These are phyloP conservation scores for Colletotrichum falcatum DNA, from an alignment of 2,329 filamentous ascomycete genomes.

Conservation along the genomic window DNA sequence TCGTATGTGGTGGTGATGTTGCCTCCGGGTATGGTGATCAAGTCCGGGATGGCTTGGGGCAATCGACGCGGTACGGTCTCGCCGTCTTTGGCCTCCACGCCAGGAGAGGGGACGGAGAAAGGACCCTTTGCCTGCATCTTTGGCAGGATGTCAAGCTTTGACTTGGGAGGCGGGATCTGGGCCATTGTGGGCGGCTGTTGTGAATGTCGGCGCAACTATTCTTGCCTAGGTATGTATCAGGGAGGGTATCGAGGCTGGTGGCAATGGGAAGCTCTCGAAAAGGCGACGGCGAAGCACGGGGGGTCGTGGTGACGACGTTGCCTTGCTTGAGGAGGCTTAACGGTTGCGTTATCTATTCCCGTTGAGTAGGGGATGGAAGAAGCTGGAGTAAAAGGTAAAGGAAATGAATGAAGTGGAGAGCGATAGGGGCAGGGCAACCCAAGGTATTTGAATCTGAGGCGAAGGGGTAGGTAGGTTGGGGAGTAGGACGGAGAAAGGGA, in stretches of 20 bases:
- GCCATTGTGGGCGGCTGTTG: slow-evolving; percentile 26
- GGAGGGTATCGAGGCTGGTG: not conserved
- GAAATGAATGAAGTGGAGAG: slow-evolving; percentile 1
- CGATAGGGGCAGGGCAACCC: slow-evolving; percentile 13
- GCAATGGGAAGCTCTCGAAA: slow-evolving; percentile 6
- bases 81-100: slow-evolving; percentile 72
- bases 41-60: slow-evolving; percentile 69
- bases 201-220: not conserved
- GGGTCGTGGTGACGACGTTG: slow-evolving; percentile 11
- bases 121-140: slow-evolving; percentile 70
- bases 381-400: not conserved
- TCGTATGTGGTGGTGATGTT: slow-evolving; percentile 81
- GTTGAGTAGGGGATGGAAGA: not conserved
- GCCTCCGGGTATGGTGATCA: slow-evolving; percentile 70
- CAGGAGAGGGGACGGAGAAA: slow-evolving; percentile 76
- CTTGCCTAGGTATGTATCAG: not conserved
- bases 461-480: slow-evolving; percentile 7
- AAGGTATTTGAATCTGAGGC: slow-evolving; percentile 32
- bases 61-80: slow-evolving; percentile 82
- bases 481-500: not conserved
- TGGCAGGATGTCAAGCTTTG: slow-evolving; percentile 49
- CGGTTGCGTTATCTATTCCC: not conserved
- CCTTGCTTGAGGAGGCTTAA: not conserved
- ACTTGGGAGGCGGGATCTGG: slow-evolving; percentile 26
- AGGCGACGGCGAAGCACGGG: slow-evolving; percentile 2